phyloP scores from a whole-genome alignment of 352 stramenopile genomes.

The Pythium sp. region DNA sequence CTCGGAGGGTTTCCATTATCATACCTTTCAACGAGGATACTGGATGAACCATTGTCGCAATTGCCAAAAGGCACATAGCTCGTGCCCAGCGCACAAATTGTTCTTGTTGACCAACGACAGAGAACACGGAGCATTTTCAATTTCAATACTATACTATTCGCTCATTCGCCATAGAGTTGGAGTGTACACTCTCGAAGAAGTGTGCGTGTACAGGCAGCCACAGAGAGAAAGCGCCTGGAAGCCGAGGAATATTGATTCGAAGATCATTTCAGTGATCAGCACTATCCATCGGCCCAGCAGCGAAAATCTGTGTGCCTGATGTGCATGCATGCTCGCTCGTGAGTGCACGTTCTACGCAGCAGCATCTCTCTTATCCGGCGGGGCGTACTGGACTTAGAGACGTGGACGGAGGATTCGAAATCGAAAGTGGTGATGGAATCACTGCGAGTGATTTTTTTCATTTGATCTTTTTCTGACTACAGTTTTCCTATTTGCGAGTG shows the following conservation, averaged over 20 bases:
- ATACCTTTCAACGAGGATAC: conserved; percentile 1
- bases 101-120: not conserved
- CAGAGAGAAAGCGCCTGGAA: not conserved
- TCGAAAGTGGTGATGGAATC: not conserved
- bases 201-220: not conserved
- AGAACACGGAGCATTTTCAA: not conserved
- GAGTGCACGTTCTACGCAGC: not conserved
- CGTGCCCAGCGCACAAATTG: not conserved
- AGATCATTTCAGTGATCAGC: conserved; percentile 6
- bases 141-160: not conserved
- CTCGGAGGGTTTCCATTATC: not conserved
- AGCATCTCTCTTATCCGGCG: not conserved
- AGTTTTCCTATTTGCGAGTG: not conserved
- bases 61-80: not conserved
- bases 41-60: conserved; percentile 1
- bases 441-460: not conserved
- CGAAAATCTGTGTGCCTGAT: not conserved
- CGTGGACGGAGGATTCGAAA: not conserved
- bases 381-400: not conserved
- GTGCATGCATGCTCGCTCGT: too few species aligned
- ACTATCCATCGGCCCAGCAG: not conserved
- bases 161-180: not conserved
- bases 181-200: not conserved
- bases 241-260: not conserved
- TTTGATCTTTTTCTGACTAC: not conserved